Evolutionary conservation across 768 basidiomycete species (phyloP).

Genomic region (Russula brevipes): DNA sequence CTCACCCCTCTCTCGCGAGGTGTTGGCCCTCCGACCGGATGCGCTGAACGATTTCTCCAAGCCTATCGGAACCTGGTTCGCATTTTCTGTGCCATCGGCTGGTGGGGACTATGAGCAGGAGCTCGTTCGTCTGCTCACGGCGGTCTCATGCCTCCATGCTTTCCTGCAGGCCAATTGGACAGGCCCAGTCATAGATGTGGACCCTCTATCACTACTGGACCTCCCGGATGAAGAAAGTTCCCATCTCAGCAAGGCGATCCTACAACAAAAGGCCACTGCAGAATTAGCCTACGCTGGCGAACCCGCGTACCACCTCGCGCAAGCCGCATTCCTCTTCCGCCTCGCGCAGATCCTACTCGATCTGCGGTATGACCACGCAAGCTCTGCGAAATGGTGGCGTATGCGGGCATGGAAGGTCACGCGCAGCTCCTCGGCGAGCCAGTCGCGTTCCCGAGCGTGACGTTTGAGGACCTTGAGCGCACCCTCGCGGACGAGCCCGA

Average conservation of each 20-base stretch:
- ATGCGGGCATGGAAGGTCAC: slow-evolving; percentile 70
- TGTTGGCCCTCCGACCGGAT: slow-evolving; percentile 34
- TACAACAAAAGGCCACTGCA: slow-evolving; percentile 64
- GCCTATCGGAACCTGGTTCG: slow-evolving; percentile 37
- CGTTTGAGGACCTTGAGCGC: slow-evolving; percentile 40
- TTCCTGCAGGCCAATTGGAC: slow-evolving; percentile 97
- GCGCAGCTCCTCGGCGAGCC: slow-evolving; percentile 82
- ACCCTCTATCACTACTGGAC: slow-evolving; percentile 37
- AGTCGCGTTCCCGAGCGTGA: slow-evolving; percentile 48
- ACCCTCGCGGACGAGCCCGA: slow-evolving; percentile 50
- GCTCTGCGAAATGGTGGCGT: slow-evolving; percentile 70
- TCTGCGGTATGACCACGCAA: slow-evolving; percentile 40
- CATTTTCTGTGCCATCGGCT: slow-evolving; percentile 31
- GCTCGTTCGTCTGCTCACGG: slow-evolving; percentile 55
- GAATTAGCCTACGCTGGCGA: slow-evolving; percentile 84
- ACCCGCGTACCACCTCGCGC: slow-evolving; percentile 90
- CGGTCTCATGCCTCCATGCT: slow-evolving; percentile 76
- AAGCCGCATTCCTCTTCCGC: slow-evolving; percentile 61
- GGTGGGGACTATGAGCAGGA: slow-evolving; percentile 43
- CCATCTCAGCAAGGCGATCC: slow-evolving; percentile 37
- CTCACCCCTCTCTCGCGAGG: slow-evolving; percentile 33
- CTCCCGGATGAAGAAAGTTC: slow-evolving; percentile 29
- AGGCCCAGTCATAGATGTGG: slow-evolving; percentile 74
- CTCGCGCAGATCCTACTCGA: slow-evolving; percentile 68
- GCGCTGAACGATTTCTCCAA: slow-evolving; percentile 32